A percentile compares a stretch with the other conserved stretches of the same genome.
Conservation (phyloP, 495 filamentous ascomycete species). For the Penicillium cataractarum region DNA sequence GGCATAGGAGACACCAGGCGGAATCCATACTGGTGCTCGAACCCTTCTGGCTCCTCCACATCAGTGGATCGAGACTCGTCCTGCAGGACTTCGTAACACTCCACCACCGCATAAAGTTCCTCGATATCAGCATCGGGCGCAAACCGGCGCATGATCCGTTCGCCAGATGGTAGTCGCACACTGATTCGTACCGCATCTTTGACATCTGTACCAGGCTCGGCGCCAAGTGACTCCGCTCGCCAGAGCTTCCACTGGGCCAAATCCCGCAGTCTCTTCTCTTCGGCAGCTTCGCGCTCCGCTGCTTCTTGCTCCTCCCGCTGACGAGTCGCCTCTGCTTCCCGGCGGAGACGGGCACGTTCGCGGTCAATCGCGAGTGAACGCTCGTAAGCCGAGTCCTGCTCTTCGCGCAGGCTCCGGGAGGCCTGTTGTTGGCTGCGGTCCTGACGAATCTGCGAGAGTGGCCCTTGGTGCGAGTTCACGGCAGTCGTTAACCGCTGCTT, state of each 20-base stretch:
- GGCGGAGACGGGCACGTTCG: conserved; percentile 72
- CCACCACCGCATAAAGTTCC: conserved; percentile 94
- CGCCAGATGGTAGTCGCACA: conserved; percentile 72
- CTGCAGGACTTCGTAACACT: conserved; percentile 74
- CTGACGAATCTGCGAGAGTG: conserved; percentile 68
- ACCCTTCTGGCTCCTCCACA: conserved; percentile 62
- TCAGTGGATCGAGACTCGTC: conserved; percentile 28
- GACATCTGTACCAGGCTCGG: conserved; percentile 66
- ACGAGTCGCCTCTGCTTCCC: conserved; percentile 72
- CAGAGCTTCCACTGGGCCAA: conserved; percentile 77
- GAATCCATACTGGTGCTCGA: conserved; percentile 79
- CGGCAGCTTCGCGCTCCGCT: conserved; percentile 63
- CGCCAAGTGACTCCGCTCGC: conserved; percentile 66
- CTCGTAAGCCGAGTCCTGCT: conserved; percentile 93
- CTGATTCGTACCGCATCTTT: conserved; percentile 80
- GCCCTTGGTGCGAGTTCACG: conserved; percentile 68
- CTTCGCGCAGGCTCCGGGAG: conserved; percentile 71
- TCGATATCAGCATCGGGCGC: conserved; percentile 66
- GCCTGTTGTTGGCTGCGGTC: conserved; percentile 76
- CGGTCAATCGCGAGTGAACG: conserved; percentile 84
- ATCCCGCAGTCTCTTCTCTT: conserved; percentile 59
- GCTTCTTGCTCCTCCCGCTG: conserved; percentile 65
- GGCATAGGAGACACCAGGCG: conserved; percentile 82
- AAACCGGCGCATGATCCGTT: conserved; percentile 78
- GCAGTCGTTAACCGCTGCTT: conserved; percentile 70